Evolutionary conservation across 805 yeast genomes (phyloP).

Genomic region (Kodamaea hsintzibuensis): DNA sequence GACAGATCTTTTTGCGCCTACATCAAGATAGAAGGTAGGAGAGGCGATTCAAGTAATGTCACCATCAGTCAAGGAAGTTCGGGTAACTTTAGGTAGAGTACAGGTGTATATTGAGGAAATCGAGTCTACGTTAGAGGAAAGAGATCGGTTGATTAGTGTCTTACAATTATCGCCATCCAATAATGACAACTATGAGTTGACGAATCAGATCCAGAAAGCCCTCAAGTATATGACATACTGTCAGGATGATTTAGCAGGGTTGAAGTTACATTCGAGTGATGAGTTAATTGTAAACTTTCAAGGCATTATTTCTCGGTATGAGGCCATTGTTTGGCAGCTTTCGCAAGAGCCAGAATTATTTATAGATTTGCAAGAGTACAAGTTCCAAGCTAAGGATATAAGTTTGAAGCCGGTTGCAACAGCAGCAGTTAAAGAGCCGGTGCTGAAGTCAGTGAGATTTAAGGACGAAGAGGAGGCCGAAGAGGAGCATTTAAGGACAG

Average conservation of each 20-base stretch:
- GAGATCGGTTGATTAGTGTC: constrained; percentile 27
- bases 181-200: constrained; percentile 39
- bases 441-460: constrained; percentile 38
- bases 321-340: constrained; percentile 17
- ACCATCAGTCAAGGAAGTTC: constrained; percentile 20
- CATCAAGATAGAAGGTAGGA: neutral
- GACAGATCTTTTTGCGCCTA: constrained; percentile 3
- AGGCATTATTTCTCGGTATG: constrained; percentile 18
- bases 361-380: constrained; percentile 34
- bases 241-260: constrained; percentile 26
- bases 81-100: constrained; percentile 20
- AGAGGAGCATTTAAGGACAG: constrained; percentile 25
- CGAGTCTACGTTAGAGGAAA: constrained; percentile 32
- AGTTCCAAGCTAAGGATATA: constrained; percentile 14
- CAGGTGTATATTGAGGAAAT: constrained; percentile 27
- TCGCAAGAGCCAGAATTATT: constrained; percentile 23
- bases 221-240: constrained; percentile 29
- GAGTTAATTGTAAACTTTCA: constrained; percentile 10
- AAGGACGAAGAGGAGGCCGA: constrained; percentile 29
- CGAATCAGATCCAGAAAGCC: constrained; percentile 28
- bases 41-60: constrained; percentile 1
- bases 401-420: constrained; percentile 5
- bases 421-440: constrained; percentile 8
- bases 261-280: constrained; percentile 3
- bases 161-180: constrained; percentile 39